phyloP scores from a whole-genome alignment of 345 rosid species.

The Crucihimalaya himalaica region DNA sequence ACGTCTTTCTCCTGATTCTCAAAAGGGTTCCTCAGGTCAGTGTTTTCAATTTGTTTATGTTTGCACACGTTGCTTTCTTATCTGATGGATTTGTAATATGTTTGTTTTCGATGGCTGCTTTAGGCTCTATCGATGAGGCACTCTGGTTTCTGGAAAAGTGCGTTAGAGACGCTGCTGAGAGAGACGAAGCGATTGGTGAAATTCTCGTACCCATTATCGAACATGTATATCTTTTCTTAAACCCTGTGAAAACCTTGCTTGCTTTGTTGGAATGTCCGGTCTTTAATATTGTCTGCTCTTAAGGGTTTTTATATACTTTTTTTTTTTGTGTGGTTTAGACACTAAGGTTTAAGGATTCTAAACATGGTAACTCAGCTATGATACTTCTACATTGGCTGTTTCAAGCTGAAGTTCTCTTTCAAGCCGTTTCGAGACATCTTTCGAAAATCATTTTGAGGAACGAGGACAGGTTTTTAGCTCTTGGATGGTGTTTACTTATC shows the following conservation, averaged over 20 bases:
- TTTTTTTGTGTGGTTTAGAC: constrained; percentile 44
- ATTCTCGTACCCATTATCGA: constrained; percentile 73
- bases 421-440: constrained; percentile 50
- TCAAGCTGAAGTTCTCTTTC: constrained; percentile 66
- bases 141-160: constrained; percentile 61
- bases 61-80: not conserved
- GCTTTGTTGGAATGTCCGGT: not conserved
- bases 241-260: constrained; percentile 5
- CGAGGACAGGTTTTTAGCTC: constrained; percentile 64
- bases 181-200: constrained; percentile 53
- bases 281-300: constrained; percentile 7
- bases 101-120: not conserved
- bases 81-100: not conserved
- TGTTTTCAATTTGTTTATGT: not conserved
- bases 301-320: not conserved
- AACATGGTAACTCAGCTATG: constrained; percentile 55
- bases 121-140: constrained; percentile 72
- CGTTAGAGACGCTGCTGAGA: constrained; percentile 56
- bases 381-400: constrained; percentile 68
- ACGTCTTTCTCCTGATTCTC: constrained; percentile 49
- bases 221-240: constrained; percentile 46
- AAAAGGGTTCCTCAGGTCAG: constrained; percentile 51
- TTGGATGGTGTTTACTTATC: constrained; percentile 87
- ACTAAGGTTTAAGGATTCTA: constrained; percentile 55
- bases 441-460: constrained; percentile 51